Evolutionary conservation across 2,329 filamentous ascomycete genomes (phyloP).

Genomic region (Fusarium pseudocircinatum): DNA sequence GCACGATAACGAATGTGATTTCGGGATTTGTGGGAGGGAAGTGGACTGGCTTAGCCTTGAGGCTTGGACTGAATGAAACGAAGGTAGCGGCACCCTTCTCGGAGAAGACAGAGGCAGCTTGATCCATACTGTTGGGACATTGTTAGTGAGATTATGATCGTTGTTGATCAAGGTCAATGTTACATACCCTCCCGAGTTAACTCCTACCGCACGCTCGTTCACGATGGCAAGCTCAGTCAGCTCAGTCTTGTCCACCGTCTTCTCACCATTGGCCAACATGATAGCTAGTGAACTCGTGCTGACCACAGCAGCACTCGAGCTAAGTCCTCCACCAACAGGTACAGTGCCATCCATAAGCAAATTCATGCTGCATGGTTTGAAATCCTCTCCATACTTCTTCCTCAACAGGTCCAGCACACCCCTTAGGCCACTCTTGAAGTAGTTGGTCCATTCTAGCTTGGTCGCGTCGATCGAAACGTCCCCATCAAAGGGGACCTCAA

Average conservation of each 20-base stretch:
- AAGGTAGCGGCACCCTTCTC: slow-evolving; percentile 86
- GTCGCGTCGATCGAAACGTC: slow-evolving; percentile 84
- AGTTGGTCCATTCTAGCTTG: slow-evolving; percentile 95
- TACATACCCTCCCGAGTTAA: slow-evolving; percentile 90
- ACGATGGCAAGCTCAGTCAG: slow-evolving; percentile 93
- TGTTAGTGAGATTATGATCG: slow-evolving; percentile 19
- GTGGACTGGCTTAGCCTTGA: slow-evolving; percentile 79
- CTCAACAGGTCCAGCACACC: slow-evolving; percentile 83
- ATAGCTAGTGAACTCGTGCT: slow-evolving; percentile 90
- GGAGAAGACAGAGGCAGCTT: slow-evolving; percentile 94
- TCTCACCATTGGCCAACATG: slow-evolving; percentile 83
- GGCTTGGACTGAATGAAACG: slow-evolving; percentile 85
- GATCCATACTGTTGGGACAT: slow-evolving; percentile 79
- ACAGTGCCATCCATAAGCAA: slow-evolving; percentile 92
- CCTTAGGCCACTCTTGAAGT: slow-evolving; percentile 91
- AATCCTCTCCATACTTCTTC: slow-evolving; percentile 69
- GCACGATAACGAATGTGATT: slow-evolving; percentile 90
- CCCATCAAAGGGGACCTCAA: slow-evolving; percentile 71
- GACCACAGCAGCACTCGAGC: slow-evolving; percentile 93
- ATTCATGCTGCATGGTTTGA: slow-evolving; percentile 79
- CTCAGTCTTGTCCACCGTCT: slow-evolving; percentile 86
- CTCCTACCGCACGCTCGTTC: slow-evolving; percentile 91
- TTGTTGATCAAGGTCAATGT: neutral
- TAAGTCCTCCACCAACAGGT: slow-evolving; percentile 89
- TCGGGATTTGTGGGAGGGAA: slow-evolving; percentile 86